Percentiles rank a stretch among this genome's conserved stretches.
Conservation (phyloP, 2,329 filamentous ascomycete species). For the Lasiodiplodia sp. region DNA sequence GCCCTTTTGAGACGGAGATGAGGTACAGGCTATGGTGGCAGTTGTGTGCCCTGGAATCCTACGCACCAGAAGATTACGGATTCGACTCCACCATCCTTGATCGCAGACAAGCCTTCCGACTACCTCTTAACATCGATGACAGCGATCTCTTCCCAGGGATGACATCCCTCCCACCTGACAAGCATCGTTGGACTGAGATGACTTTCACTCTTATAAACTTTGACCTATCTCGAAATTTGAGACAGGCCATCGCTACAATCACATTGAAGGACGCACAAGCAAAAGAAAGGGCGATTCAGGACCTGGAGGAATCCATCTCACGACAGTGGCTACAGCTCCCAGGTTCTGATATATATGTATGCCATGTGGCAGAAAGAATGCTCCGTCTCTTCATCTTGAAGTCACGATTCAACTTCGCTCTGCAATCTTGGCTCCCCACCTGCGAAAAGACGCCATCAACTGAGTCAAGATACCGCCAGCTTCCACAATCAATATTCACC, state of each 20-base stretch:
- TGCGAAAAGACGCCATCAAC: neutral
- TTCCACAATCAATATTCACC: neutral
- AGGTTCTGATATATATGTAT: neutral
- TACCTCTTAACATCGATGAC: constrained; percentile 57
- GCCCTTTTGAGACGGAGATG: constrained; percentile 11
- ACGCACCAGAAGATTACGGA: constrained; percentile 6
- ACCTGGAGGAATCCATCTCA: neutral
- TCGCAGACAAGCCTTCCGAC: neutral
- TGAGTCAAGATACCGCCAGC: neutral
- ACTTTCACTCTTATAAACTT: constrained; percentile 37
- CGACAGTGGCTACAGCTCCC: neutral
- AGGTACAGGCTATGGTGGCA: constrained; percentile 21
- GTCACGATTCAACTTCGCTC: neutral
- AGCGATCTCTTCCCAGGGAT: constrained; percentile 52
- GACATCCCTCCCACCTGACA: constrained; percentile 34
- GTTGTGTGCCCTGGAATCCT: neutral
- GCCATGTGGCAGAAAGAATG: constrained; percentile 1
- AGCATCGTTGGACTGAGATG: constrained; percentile 47
- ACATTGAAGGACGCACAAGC: neutral
- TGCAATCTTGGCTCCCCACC: neutral
- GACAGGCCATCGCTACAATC: neutral
- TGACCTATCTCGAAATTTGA: neutral
- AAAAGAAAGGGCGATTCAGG: constrained; percentile 2
- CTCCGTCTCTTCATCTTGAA: neutral
- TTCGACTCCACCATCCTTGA: constrained; percentile 10